Base-by-base conservation (phyloP, 2,329 filamentous ascomycete species). In the Sporothrix dimorphospora region DNA sequence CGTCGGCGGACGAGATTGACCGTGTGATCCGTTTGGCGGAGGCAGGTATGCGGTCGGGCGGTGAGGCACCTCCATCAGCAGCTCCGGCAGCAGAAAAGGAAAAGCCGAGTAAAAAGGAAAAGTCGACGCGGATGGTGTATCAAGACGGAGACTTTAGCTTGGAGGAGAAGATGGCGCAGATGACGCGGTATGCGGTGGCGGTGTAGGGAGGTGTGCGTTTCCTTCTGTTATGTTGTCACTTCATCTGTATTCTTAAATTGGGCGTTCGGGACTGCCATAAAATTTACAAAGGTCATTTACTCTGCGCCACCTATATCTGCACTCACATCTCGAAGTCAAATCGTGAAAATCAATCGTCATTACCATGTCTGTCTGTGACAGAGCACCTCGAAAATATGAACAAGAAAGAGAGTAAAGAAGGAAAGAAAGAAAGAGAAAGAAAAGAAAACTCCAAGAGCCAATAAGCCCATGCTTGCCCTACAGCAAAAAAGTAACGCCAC, bases 111-210 rank as follows among this genome's bases (percentile, higher is more conserved):
- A 77, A 89, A 73, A 91, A 90, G 81, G 87, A 80, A 65, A 81
- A 81, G 77, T 76, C 77, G n/a, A 77, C 85, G 72, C 87, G 88
- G 79, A 90, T 97, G 87, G 85, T 97, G 40, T 97, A 96, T 83
- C 90, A 90, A 74, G 93, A 97, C 79, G 89, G 91, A 69, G 90
- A 92, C 72, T 84, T 90, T 78, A 96, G 92, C 78, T 92, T 94
- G 1, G 94, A 98, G 83, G 94, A 97, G 86, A 93, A 91, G 82
- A 94, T 97, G 92, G 91, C 93, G 38, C 83, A 84, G 79, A 83
- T 96, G 83, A 85, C 92, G 74, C 90, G 89, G 81, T 97, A 97
- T 83, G 89, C 90, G 0, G 67, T 75, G 30, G 72, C 71, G 2
- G 63, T 55, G 24, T 70, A 65, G 16, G 42, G 2, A 1, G 34